Percentiles rank a stretch among this genome's conserved stretches.
Evolutionary conservation across 768 basidiomycete genomes (phyloP).

Genomic region (Pleurotus cornucopiae): DNA sequence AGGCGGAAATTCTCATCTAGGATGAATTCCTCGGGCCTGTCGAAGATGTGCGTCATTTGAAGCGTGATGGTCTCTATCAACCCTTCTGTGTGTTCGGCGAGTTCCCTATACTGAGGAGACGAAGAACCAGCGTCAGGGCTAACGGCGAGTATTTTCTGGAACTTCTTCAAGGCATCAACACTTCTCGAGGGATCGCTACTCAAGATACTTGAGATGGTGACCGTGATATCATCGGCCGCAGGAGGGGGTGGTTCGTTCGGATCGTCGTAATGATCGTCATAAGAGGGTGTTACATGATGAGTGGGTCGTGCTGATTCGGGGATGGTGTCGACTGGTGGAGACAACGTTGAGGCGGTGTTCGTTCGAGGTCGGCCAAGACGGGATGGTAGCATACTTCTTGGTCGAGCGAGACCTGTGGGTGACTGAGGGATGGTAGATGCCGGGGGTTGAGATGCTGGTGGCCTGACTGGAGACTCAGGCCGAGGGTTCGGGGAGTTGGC

Average conservation of each 20-base stretch:
- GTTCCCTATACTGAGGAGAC: constrained; percentile 68
- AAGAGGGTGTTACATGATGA: neutral
- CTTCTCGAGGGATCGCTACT: constrained; percentile 82
- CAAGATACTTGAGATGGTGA: constrained; percentile 84
- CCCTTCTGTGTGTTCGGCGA: constrained; percentile 76
- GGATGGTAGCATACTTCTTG: constrained; percentile 72
- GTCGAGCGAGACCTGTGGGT: constrained; percentile 43
- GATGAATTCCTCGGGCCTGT: constrained; percentile 68
- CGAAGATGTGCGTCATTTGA: constrained; percentile 91
- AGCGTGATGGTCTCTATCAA: constrained; percentile 87
- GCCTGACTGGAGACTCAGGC: constrained; percentile 40
- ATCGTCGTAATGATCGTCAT: constrained; percentile 12
- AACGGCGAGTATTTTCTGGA: constrained; percentile 81
- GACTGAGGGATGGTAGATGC: constrained; percentile 31
- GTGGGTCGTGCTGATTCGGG: constrained; percentile 8
- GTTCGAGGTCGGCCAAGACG: constrained; percentile 65
- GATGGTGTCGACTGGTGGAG: constrained; percentile 14
- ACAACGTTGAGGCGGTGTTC: constrained; percentile 24
- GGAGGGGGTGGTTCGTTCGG: constrained; percentile 30
- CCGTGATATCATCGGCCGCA: constrained; percentile 58
- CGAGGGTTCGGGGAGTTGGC: constrained; percentile 40
- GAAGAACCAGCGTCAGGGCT: constrained; percentile 70
- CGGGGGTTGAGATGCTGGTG: constrained; percentile 19
- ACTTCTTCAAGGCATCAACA: constrained; percentile 90
- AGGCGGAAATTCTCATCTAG: constrained; percentile 84